Evolutionary conservation across 1,139 yeast genomes (phyloP).

Genomic region (Debaryomyces nepalensis): DNA sequence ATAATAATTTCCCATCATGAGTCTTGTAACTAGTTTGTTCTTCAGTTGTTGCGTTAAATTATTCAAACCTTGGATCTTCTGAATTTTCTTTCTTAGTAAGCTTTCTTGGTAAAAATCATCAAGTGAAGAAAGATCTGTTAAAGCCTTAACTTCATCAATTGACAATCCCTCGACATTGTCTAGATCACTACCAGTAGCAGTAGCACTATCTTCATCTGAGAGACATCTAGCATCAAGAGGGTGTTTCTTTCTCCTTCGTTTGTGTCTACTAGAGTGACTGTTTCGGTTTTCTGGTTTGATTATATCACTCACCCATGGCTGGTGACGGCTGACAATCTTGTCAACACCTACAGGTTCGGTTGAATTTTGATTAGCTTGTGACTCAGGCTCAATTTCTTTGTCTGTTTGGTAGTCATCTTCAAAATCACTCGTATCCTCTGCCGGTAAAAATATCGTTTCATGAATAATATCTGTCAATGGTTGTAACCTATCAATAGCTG

Average conservation of each 20-base stretch:
- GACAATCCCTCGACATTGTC: slow-evolving; percentile 45
- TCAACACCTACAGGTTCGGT: slow-evolving; percentile 64
- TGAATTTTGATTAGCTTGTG: slow-evolving; percentile 24
- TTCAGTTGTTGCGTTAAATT: slow-evolving; percentile 57
- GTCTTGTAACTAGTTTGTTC: slow-evolving; percentile 65
- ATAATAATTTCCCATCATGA: slow-evolving; percentile 77
- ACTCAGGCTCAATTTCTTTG: slow-evolving; percentile 19
- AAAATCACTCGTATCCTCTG: slow-evolving; percentile 43
- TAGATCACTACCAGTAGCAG: slow-evolving; percentile 37
- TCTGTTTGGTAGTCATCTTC: slow-evolving; percentile 27
- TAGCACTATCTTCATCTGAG: slow-evolving; percentile 25
- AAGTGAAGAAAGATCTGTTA: slow-evolving; percentile 45
- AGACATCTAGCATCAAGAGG: slow-evolving; percentile 3
- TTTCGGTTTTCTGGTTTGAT: slow-evolving; percentile 38
- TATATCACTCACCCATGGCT: slow-evolving; percentile 56
- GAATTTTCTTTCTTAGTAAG: slow-evolving; percentile 60
- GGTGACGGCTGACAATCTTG: slow-evolving; percentile 50
- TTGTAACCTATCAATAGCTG: slow-evolving; percentile 61
- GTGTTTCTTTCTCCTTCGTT: slow-evolving; percentile 14
- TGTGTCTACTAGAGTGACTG: slow-evolving; percentile 18
- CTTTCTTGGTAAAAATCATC: slow-evolving; percentile 58
- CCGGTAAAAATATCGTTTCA: slow-evolving; percentile 54
- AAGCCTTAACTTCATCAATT: slow-evolving; percentile 37
- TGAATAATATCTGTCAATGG: slow-evolving; percentile 57
- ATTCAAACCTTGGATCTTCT: slow-evolving; percentile 53